These are phyloP conservation scores for Phaeosphaeria sp. DNA, from an alignment of 2,329 filamentous ascomycete genomes.

Conservation along the genomic window DNA sequence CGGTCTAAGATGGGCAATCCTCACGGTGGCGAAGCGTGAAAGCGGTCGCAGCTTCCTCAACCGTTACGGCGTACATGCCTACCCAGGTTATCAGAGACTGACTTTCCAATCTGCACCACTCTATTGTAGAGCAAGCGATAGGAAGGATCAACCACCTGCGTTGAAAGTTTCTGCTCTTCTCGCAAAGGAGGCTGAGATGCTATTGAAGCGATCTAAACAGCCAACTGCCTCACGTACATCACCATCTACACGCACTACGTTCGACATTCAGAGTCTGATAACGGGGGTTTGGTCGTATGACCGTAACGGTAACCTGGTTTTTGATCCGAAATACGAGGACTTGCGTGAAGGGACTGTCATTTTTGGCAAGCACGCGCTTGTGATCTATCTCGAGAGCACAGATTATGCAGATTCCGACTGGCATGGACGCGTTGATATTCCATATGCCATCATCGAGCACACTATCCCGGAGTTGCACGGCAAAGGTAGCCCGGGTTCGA, in stretches of 20 bases:
- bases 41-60: constrained; percentile 55
- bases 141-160: constrained; percentile 28
- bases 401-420: constrained; percentile 13
- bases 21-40: constrained; percentile 54
- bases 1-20: constrained; percentile 43
- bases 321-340: constrained; percentile 53
- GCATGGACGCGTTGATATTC: constrained; percentile 50
- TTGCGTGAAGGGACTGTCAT: constrained; percentile 46
- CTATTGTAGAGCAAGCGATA: constrained; percentile 21
- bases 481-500: constrained; percentile 15
- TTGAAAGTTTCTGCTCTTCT: constrained; percentile 30
- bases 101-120: constrained; percentile 17
- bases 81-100: constrained; percentile 10
- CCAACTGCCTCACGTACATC: no score
- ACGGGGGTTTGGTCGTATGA: constrained; percentile 54
- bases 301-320: constrained; percentile 38
- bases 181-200: constrained; percentile 28
- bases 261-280: no score
- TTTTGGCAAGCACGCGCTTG: constrained; percentile 43
- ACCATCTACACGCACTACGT: not conserved
- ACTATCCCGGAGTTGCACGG: constrained; percentile 37
- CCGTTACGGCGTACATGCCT: constrained; percentile 32
- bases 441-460: constrained; percentile 51
- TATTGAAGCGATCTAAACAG: no score
- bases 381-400: constrained; percentile 23